A percentile compares a stretch with the other conserved stretches of the same genome.
Conservation (phyloP, 2,329 filamentous ascomycete species). For the Colletotrichum camelliae region DNA sequence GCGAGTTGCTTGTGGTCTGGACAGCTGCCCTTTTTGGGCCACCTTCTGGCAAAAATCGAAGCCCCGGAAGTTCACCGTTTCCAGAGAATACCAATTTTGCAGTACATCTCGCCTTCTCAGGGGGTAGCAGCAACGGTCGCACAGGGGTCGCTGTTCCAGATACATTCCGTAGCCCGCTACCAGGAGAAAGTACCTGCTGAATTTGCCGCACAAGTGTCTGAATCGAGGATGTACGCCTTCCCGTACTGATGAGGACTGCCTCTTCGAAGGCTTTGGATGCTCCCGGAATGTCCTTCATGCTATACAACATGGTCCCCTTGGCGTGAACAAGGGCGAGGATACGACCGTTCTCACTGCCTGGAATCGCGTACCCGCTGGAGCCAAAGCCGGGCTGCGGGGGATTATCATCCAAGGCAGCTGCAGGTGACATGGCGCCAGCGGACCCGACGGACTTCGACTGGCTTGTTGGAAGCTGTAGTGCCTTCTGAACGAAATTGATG, state of each 20-base stretch:
- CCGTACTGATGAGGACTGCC: slow-evolving; percentile 87
- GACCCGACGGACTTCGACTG: slow-evolving; percentile 40
- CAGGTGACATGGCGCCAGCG: background rate
- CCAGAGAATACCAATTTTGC: slow-evolving; percentile 82
- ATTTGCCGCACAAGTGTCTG: slow-evolving; percentile 81
- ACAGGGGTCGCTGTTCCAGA: slow-evolving; percentile 34
- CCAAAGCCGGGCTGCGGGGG: slow-evolving; percentile 31
- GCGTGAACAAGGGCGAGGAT: slow-evolving; percentile 94
- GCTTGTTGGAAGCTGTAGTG: slow-evolving; percentile 48
- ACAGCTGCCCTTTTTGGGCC: slow-evolving; percentile 79
- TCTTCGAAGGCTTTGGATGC: slow-evolving; percentile 94
- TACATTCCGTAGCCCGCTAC: background rate
- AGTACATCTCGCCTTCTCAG: slow-evolving; percentile 83
- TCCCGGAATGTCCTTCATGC: slow-evolving; percentile 78
- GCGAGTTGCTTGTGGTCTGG: slow-evolving; percentile 92
- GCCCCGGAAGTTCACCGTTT: slow-evolving; percentile 78
- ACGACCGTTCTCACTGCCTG: slow-evolving; percentile 87
- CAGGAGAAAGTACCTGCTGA: slow-evolving; percentile 68
- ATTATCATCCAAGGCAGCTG: slow-evolving; percentile 23
- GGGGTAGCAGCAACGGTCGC: slow-evolving; percentile 76
- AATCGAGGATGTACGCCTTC: slow-evolving; percentile 72
- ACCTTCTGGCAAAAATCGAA: slow-evolving; percentile 74
- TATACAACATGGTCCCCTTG: slow-evolving; percentile 98
- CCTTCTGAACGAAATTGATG: slow-evolving; percentile 83
- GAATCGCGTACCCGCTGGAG: slow-evolving; percentile 83